Evolutionary conservation across 768 basidiomycete species (phyloP).

Genomic region (Leccinum variicolor): DNA sequence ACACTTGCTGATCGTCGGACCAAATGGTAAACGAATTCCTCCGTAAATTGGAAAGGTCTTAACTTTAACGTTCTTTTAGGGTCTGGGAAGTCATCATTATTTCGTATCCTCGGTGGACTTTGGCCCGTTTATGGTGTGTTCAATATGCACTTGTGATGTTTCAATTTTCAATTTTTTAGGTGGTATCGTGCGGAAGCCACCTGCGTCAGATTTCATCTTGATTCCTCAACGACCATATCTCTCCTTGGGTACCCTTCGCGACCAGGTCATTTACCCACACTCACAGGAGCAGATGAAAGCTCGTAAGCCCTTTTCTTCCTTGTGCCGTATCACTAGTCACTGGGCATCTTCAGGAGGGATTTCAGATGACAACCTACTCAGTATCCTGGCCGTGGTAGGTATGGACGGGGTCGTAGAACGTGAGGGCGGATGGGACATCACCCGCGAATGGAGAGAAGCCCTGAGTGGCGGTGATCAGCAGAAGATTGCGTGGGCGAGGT

Average conservation of each 20-base stretch:
- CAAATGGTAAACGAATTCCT: slow-evolving; percentile 62
- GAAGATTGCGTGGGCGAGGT: slow-evolving; percentile 92
- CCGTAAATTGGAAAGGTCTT: background rate
- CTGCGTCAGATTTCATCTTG: slow-evolving; percentile 83
- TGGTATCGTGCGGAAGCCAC: slow-evolving; percentile 86
- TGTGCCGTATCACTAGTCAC: slow-evolving; percentile 4
- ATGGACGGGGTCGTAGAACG: slow-evolving; percentile 86
- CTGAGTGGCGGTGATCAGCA: slow-evolving; percentile 96
- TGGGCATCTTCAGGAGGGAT: slow-evolving; percentile 49
- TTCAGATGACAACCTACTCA: slow-evolving; percentile 70
- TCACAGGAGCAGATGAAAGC: slow-evolving; percentile 73
- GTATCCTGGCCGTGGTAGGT: slow-evolving; percentile 72
- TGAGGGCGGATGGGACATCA: slow-evolving; percentile 93
- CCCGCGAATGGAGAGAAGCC: slow-evolving; percentile 91
- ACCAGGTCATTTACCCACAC: slow-evolving; percentile 97
- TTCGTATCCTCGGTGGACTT: slow-evolving; percentile 95
- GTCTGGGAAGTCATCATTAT: slow-evolving; percentile 87
- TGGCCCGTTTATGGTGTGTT: slow-evolving; percentile 70
- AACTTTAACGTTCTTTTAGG: slow-evolving; percentile 37
- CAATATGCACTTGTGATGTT: background rate
- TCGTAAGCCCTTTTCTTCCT: slow-evolving; percentile 43
- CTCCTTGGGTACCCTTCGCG: slow-evolving; percentile 88
- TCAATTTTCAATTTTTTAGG: slow-evolving; percentile 26
- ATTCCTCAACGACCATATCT: slow-evolving; percentile 97
- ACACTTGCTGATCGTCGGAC: slow-evolving; percentile 91